Percentiles rank a stretch among this genome's conserved stretches.
phyloP scores from a whole-genome alignment of 2,329 filamentous ascomycete genomes.

The Plectosphaerella plurivora region DNA sequence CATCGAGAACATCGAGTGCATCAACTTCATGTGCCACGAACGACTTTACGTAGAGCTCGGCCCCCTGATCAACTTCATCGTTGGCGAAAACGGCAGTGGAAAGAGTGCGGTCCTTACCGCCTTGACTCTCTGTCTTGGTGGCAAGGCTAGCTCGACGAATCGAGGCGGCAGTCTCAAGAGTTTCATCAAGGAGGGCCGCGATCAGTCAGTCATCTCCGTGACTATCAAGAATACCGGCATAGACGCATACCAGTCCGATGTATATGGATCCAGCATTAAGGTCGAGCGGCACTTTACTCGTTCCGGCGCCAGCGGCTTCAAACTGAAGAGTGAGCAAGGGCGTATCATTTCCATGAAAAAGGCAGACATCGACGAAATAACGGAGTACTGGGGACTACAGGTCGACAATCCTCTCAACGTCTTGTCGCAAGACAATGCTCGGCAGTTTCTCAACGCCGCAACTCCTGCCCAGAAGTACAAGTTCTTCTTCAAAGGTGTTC shows the following conservation, averaged over 20 bases:
- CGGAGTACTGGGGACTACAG: slow-evolving; percentile 88
- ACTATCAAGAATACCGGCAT: slow-evolving; percentile 87
- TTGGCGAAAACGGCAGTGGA: slow-evolving; percentile 94
- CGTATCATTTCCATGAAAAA: slow-evolving; percentile 77
- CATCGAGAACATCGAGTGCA: slow-evolving; percentile 79
- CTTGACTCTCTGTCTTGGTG: slow-evolving; percentile 89
- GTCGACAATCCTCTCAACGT: slow-evolving; percentile 97
- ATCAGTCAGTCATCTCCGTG: slow-evolving; percentile 72
- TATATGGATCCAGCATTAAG: slow-evolving; percentile 80
- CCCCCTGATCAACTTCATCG: slow-evolving; percentile 95
- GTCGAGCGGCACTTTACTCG: slow-evolving; percentile 87
- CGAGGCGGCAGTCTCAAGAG: slow-evolving; percentile 84
- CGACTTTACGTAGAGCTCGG: slow-evolving; percentile 80
- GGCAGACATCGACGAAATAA: slow-evolving; percentile 83
- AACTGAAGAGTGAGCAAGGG: slow-evolving; percentile 70
- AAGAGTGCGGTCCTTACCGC: slow-evolving; percentile 95
- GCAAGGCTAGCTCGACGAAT: slow-evolving; percentile 89
- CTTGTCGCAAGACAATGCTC: slow-evolving; percentile 89
- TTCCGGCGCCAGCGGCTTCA: slow-evolving; percentile 74
- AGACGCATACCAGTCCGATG: slow-evolving; percentile 75
- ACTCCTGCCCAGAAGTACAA: slow-evolving; percentile 85
- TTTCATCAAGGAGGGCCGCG: slow-evolving; percentile 84
- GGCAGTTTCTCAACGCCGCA: slow-evolving; percentile 86
- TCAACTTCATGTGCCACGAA: slow-evolving; percentile 95
- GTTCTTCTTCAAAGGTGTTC: slow-evolving; percentile 92